Evolutionary conservation across 1,284 basidiomycete species (phyloP), one percentile per base, ranked within the genome.

Genomic region (Austropuccinia psidii): DNA sequence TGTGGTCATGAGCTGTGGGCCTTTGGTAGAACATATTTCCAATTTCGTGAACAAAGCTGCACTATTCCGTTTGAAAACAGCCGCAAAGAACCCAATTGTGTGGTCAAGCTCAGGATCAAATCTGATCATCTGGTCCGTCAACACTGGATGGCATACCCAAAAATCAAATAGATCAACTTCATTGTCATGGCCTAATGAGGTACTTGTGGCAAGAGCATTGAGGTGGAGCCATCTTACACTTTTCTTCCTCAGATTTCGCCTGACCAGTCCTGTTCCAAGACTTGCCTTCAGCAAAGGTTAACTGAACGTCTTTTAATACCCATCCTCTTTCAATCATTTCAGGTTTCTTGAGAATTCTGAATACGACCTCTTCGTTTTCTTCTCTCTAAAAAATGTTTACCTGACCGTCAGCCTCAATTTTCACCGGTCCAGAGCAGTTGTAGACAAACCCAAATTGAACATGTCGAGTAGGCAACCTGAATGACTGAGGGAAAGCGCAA

Each of bases 341-440:
- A 17, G 86, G 84, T 27, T 88, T 88, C 62, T 83, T 83, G 41
- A 97, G 84, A 0, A 89, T 88, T 67, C 85, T 83, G n/a, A 86
- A 83, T 1, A 91, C 88, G 39, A 92, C 90, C 21, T 84, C 83
- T 77, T 99, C 96, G 81, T 99, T 95, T 80, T 99, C 96, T 61
- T 86, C 85, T 7, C 89, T 86, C 80, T 98, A 89, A 57, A 97
- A 81, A 95, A 98, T 13, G 95, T 98, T 24, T 93, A 98, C 82
- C 98, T 98, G 19, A 94, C 93, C 74, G 98, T 1, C 79, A 17
- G 11, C 13, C 61, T 50, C 35, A 76, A 70, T 58, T 45, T 19
- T 33, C 19, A 27, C 19, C 35, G 33, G 39, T 45, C 19, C 13
- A 27, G 27, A 54, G 15, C 11, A 49, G 41, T 33, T 64, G 29